phyloP scores from a whole-genome alignment of 2,329 filamentous ascomycete genomes.

The Cephalotrichum gorgonifer region DNA sequence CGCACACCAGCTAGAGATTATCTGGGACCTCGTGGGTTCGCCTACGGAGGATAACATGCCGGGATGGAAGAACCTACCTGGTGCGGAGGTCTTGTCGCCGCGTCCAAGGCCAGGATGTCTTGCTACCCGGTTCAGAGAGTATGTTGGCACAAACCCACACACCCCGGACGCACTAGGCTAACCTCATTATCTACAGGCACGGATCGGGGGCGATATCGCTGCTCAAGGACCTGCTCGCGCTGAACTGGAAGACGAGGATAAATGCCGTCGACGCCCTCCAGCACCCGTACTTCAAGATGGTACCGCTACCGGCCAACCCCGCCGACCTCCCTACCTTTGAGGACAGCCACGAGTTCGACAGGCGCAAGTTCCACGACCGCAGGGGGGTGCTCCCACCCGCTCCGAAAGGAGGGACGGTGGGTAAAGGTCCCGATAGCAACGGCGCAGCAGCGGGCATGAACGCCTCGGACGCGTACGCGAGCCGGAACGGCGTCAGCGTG shows the following conservation, averaged over 20 bases:
- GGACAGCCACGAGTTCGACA: conserved; percentile 93
- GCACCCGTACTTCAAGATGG: conserved; percentile 79
- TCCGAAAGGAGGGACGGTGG: conserved; percentile 83
- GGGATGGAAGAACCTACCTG: conserved; percentile 73
- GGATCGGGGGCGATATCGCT: conserved; percentile 67
- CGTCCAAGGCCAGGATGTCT: conserved; percentile 55
- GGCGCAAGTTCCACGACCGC: conserved; percentile 79
- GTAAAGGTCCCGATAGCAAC: conserved; percentile 53
- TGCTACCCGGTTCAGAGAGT: conserved; percentile 64
- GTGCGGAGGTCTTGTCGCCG: conserved; percentile 64
- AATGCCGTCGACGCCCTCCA: conserved; percentile 91
- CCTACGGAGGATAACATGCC: conserved; percentile 91
- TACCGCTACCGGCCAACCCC: conserved; percentile 69
- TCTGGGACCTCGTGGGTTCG: conserved; percentile 85
- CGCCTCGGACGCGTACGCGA: conserved; percentile 37
- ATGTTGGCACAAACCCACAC: conserved; percentile 10
- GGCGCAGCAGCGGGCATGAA: conserved; percentile 35
- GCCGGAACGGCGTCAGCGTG: conserved; percentile 35
- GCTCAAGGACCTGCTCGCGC: conserved; percentile 69
- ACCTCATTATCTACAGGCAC: conserved; percentile 29
- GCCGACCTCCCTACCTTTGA: conserved; percentile 86
- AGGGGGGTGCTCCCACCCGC: conserved; percentile 79
- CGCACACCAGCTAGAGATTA: conserved; percentile 79
- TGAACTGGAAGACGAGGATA: conserved; percentile 81
- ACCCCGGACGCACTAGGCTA: not conserved